Conservation (phyloP, 2,329 filamentous ascomycete genomes). For the Stachybotrys chlorohalonatus region DNA sequence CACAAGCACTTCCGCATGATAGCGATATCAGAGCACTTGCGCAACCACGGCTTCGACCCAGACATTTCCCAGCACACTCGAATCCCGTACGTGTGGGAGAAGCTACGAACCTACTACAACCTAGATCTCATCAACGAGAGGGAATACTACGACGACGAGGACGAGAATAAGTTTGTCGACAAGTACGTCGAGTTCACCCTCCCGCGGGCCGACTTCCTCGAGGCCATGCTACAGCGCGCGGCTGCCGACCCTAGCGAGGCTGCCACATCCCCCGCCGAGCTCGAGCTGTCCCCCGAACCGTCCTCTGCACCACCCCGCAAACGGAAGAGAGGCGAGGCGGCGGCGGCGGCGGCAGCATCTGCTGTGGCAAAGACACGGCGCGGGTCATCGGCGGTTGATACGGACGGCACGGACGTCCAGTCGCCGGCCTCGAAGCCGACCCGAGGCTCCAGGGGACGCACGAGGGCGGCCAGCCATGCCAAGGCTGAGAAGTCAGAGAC, state of each 20-base stretch:
- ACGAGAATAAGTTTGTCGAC: slow-evolving; percentile 34
- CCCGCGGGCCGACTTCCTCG: slow-evolving; percentile 37
- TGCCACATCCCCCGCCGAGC: slow-evolving; percentile 34
- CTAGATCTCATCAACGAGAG: slow-evolving; percentile 79
- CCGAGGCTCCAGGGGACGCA: slow-evolving; percentile 33
- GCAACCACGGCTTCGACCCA: slow-evolving; percentile 71
- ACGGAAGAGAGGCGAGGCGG: slow-evolving; percentile 33
- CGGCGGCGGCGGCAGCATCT: slow-evolving; percentile 16
- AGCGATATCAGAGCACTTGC: slow-evolving; percentile 69
- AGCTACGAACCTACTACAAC: slow-evolving; percentile 76
- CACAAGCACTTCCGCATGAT: slow-evolving; percentile 93
- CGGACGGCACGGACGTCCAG: slow-evolving; percentile 30
- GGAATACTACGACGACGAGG: slow-evolving; percentile 57
- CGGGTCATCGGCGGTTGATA: slow-evolving; percentile 38
- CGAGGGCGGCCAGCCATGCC: slow-evolving; percentile 32
- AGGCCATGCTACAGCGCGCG: slow-evolving; percentile 36
- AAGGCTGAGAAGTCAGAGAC: slow-evolving; percentile 27
- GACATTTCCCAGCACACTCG: slow-evolving; percentile 67
- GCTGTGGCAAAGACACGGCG: slow-evolving; percentile 8
- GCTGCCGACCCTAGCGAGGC: slow-evolving; percentile 37
- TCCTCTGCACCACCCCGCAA: slow-evolving; percentile 26
- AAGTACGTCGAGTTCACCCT: slow-evolving; percentile 60
- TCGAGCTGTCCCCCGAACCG: slow-evolving; percentile 27
- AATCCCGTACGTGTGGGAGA: slow-evolving; percentile 86
- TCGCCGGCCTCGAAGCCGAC: slow-evolving; percentile 27